Evolutionary conservation across 192 early-diverging fungal species (phyloP).

Genomic region (Coemansia sp.): DNA sequence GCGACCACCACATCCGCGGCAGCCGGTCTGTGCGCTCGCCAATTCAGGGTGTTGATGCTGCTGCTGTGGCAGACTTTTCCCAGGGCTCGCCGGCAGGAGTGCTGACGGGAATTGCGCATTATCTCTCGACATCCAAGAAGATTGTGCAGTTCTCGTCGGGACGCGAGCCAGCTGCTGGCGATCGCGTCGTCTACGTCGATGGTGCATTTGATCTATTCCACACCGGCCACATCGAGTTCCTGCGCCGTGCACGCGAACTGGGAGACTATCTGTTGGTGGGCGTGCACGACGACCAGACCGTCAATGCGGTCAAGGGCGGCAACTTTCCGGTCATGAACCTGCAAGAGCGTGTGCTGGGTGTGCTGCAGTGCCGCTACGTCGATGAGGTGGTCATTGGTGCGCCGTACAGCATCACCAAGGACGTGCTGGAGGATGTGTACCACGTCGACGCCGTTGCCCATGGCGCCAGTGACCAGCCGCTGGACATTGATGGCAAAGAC

Average conservation of each 20-base stretch:
- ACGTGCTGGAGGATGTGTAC: constrained; percentile 83
- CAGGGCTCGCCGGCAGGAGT: constrained; percentile 39
- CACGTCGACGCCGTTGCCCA: constrained; percentile 81
- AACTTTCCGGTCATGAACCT: constrained; percentile 96
- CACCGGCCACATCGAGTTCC: constrained; percentile 91
- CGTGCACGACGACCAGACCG: constrained; percentile 87
- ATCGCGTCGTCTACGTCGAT: constrained; percentile 91
- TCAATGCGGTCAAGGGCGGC: constrained; percentile 81
- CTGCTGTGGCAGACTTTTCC: constrained; percentile 44
- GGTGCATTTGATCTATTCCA: constrained; percentile 98
- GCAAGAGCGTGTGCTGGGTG: constrained; percentile 89
- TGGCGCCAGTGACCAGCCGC: constrained; percentile 64
- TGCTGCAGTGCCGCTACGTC: constrained; percentile 89
- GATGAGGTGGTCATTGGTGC: constrained; percentile 94
- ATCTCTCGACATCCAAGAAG: constrained; percentile 81
- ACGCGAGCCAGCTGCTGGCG: constrained; percentile 69
- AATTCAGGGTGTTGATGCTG: constrained; percentile 58
- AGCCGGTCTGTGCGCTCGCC: constrained; percentile 54
- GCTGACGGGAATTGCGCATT: constrained; percentile 74
- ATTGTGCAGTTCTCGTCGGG: constrained; percentile 91
- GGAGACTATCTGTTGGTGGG: constrained; percentile 94
- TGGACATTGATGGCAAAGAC: constrained; percentile 74
- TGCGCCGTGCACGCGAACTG: constrained; percentile 77
- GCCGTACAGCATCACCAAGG: constrained; percentile 83
- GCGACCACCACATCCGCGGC: constrained; percentile 79